A percentile compares a stretch with the other conserved stretches of the same genome.
Conservation (phyloP, 1,284 basidiomycete genomes). For the Leccinum insolens region DNA sequence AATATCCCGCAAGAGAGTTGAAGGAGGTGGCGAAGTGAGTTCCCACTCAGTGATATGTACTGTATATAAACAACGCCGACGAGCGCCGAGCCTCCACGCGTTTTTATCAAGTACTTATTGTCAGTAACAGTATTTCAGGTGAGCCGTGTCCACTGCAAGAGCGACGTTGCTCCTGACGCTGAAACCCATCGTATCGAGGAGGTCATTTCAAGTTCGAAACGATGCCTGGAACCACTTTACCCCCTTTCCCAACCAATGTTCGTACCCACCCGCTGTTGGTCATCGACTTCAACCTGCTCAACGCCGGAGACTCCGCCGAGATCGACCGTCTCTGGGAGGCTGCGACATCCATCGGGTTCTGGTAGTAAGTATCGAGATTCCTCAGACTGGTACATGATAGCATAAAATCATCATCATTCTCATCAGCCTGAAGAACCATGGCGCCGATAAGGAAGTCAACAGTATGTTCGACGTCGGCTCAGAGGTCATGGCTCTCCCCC, state of each 20-base stretch:
- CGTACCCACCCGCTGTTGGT: constrained; percentile 33
- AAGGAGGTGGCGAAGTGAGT: too few species aligned
- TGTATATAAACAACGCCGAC: background rate
- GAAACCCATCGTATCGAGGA: background rate
- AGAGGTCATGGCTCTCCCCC: constrained; percentile 58
- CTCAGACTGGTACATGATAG: background rate
- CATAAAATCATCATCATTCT: background rate
- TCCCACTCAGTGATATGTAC: background rate
- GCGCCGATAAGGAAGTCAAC: constrained; percentile 52
- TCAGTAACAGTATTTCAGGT: background rate
- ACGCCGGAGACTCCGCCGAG: constrained; percentile 40
- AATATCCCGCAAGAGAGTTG: background rate
- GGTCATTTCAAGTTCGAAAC: background rate
- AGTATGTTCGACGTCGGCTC: constrained; percentile 64
- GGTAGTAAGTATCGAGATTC: background rate
- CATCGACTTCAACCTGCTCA: constrained; percentile 51
- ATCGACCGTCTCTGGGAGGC: constrained; percentile 20
- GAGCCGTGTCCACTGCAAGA: background rate
- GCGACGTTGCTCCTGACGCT: background rate
- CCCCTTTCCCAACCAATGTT: constrained; percentile 50
- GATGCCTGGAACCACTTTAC: constrained; percentile 31
- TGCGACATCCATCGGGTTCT: background rate
- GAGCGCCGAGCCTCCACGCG: background rate
- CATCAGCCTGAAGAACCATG: constrained; percentile 63
- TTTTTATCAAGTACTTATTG: too few species aligned